phyloP scores from a whole-genome alignment of 2,329 filamentous ascomycete species.

The Seiridium unicorne region DNA sequence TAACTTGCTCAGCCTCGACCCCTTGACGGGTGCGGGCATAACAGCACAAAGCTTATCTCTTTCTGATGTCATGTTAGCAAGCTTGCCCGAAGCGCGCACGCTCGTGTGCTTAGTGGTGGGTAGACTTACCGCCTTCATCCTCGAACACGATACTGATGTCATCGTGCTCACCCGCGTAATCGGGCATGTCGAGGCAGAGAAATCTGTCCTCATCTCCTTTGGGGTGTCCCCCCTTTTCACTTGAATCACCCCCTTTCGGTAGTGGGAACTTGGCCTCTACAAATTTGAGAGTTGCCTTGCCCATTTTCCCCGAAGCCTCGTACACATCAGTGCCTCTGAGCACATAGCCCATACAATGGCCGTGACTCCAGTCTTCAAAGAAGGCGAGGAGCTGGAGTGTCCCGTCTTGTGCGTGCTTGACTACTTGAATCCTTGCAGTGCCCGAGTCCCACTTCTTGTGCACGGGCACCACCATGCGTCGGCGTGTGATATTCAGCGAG shows the following conservation, averaged over 20 bases:
- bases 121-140: constrained; percentile 65
- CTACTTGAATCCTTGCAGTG: constrained; percentile 76
- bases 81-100: neutral
- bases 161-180: constrained; percentile 89
- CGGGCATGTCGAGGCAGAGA: constrained; percentile 81
- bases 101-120: neutral
- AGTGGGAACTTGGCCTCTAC: constrained; percentile 90
- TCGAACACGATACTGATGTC: constrained; percentile 88
- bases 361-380: constrained; percentile 84
- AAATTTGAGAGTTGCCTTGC: constrained; percentile 72
- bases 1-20: constrained; percentile 34
- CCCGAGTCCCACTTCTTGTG: constrained; percentile 92
- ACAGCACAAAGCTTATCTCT: constrained; percentile 51
- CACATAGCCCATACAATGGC: constrained; percentile 84
- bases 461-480: constrained; percentile 86
- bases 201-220: constrained; percentile 66
- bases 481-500: constrained; percentile 77
- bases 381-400: constrained; percentile 79
- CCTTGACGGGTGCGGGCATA: constrained; percentile 58
- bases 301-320: constrained; percentile 63
- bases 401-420: constrained; percentile 63
- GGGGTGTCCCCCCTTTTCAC: constrained; percentile 28
- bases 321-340: constrained; percentile 83
- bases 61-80: constrained; percentile 38
- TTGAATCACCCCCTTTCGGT: constrained; percentile 58